Percentiles rank a stretch among this genome's conserved stretches.
Conservation (phyloP, 495 filamentous ascomycete species). For the Tuber melanosporum region DNA sequence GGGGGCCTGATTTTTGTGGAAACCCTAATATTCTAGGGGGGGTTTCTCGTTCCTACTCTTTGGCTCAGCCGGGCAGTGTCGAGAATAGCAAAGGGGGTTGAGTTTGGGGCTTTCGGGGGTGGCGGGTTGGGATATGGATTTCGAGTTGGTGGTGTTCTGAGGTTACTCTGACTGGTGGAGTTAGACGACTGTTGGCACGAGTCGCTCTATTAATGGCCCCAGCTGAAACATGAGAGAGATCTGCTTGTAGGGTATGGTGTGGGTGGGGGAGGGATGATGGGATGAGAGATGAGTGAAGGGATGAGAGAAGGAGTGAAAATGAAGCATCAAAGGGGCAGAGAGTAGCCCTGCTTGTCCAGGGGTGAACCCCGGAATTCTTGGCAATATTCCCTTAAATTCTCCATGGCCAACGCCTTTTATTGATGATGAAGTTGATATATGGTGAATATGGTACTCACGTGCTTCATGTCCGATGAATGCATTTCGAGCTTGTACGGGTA, state of each 20-base stretch:
- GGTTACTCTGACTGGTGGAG: not conserved
- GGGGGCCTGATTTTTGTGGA: not conserved
- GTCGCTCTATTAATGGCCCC: not conserved
- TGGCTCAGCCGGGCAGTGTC: not conserved
- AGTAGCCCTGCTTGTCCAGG: not conserved
- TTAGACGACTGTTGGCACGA: not conserved
- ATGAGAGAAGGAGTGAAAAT: not conserved
- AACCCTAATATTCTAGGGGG: not conserved
- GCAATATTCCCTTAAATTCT: not conserved
- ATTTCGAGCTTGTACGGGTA: not conserved
- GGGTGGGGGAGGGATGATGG: not conserved
- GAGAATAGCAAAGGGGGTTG: not conserved
- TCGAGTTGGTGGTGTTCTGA: not conserved
- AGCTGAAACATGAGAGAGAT: constrained; percentile 1
- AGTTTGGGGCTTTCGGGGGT: not conserved
- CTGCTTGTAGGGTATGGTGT: not conserved
- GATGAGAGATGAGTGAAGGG: not conserved
- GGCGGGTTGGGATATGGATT: not conserved
- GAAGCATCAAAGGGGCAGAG: not conserved
- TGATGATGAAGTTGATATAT: not conserved
- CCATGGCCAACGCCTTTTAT: not conserved
- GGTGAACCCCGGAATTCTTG: not conserved
- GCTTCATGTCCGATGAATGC: not conserved
- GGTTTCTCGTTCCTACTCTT: not conserved
- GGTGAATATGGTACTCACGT: not conserved